These are phyloP conservation scores for Diaporthe caulivora DNA, from an alignment of 2,329 filamentous ascomycete species.

Conservation along the genomic window DNA sequence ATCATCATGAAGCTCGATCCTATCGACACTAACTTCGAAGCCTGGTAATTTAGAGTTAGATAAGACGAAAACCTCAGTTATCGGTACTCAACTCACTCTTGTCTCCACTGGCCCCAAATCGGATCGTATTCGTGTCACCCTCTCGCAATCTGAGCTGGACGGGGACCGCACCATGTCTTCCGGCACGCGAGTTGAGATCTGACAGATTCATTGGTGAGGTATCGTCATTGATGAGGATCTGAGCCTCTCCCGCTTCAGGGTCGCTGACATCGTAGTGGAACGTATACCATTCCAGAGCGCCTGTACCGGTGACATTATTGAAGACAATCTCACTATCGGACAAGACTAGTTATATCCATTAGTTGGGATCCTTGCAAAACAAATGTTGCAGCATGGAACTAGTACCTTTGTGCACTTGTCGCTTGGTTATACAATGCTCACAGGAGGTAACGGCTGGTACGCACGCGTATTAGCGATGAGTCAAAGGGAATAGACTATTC, in stretches of 20 bases:
- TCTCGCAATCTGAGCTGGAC: constrained; percentile 48
- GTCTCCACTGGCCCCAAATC: constrained; percentile 49
- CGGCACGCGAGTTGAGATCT: constrained; percentile 51
- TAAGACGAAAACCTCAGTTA: not conserved
- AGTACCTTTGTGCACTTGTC: constrained; percentile 21
- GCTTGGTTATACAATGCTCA: constrained; percentile 31
- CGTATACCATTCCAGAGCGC: constrained; percentile 51
- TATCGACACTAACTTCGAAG: constrained; percentile 43
- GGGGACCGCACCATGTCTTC: constrained; percentile 51
- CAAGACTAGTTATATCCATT: constrained; percentile 38
- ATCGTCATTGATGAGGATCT: constrained; percentile 51
- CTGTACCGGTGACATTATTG: constrained; percentile 52
- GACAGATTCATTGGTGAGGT: constrained; percentile 51
- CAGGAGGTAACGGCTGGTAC: constrained; percentile 17
- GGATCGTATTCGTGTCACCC: constrained; percentile 51
- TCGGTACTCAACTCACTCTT: not conserved
- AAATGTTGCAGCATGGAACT: not conserved
- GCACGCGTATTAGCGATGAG: not conserved
- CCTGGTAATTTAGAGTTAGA: constrained; percentile 25
- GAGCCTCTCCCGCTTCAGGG: constrained; percentile 49
- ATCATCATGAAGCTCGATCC: constrained; percentile 44
- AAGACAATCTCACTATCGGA: constrained; percentile 48
- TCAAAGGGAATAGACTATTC: not conserved
- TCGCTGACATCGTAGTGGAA: constrained; percentile 52
- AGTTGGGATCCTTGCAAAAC: not conserved